These are phyloP conservation scores for Stephanocyclus meneghinianus DNA, from an alignment of 352 stramenopile genomes.

Conservation along the genomic window DNA sequence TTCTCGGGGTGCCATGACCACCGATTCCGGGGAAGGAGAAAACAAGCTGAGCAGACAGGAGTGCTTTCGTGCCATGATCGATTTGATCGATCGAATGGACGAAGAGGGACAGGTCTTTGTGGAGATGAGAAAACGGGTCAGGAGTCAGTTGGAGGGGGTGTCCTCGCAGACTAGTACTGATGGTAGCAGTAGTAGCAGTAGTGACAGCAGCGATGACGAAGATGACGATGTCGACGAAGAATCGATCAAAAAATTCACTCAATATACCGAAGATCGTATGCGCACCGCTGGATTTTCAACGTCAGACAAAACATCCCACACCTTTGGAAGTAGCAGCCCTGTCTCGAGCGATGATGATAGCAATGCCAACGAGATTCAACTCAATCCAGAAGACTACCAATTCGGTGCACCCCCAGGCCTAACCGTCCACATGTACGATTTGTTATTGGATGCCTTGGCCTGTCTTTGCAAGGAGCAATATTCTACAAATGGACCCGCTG, in stretches of 20 bases:
- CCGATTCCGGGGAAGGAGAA: background rate
- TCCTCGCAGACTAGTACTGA: background rate
- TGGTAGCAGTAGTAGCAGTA: slow-evolving; percentile 18
- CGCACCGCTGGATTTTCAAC: slow-evolving; percentile 30
- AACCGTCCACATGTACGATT: slow-evolving; percentile 54
- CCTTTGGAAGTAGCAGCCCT: background rate
- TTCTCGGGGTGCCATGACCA: slow-evolving; percentile 23
- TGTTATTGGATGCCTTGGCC: slow-evolving; percentile 49
- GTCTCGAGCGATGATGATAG: background rate
- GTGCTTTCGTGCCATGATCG: slow-evolving; percentile 52
- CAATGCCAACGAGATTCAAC: background rate
- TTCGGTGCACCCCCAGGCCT: slow-evolving; percentile 48
- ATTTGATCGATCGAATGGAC: slow-evolving; percentile 46
- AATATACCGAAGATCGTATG: slow-evolving; percentile 44
- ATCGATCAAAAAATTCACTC: slow-evolving; percentile 23
- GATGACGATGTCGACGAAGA: slow-evolving; percentile 25
- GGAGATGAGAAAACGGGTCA: slow-evolving; percentile 36
- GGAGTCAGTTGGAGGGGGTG: slow-evolving; percentile 34
- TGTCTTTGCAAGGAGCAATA: slow-evolving; percentile 47
- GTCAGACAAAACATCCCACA: slow-evolving; percentile 5
- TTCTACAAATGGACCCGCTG: background rate
- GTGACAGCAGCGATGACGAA: slow-evolving; percentile 22
- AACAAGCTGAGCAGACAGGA: slow-evolving; percentile 32
- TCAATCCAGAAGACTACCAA: slow-evolving; percentile 41
- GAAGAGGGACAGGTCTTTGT: slow-evolving; percentile 47